phyloP scores from a whole-genome alignment of 345 rosid genomes.

The Kandelia obovata region DNA sequence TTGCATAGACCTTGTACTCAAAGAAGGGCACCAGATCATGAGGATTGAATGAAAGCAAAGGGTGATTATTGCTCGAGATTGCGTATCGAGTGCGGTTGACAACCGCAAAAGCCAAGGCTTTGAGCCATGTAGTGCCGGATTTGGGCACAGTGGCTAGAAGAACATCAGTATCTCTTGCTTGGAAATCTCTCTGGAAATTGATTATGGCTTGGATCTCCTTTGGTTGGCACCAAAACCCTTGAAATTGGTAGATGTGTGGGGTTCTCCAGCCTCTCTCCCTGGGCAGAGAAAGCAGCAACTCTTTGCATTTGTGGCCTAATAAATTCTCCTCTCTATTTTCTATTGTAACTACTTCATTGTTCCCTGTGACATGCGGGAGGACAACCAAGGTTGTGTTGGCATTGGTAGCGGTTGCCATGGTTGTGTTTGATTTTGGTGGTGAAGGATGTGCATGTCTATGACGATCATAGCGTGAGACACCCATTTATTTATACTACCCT shows the following conservation, averaged over 20 bases:
- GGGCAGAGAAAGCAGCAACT: conserved; percentile 53
- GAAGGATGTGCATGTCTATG: background rate
- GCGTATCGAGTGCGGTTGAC: conserved; percentile 18
- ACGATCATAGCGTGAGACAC: background rate
- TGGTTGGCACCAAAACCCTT: conserved; percentile 73
- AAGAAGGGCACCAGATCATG: conserved; percentile 42
- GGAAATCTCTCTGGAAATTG: conserved; percentile 35
- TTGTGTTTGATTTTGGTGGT: background rate
- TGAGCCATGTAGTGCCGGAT: conserved; percentile 47
- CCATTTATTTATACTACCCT: background rate
- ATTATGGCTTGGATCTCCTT: conserved; percentile 51
- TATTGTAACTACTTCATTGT: background rate
- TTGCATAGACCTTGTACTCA: conserved; percentile 22
- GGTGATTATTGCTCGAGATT: background rate
- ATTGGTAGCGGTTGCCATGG: background rate
- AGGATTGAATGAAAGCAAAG: conserved; percentile 32
- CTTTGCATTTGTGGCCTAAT: conserved; percentile 33
- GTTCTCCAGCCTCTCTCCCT: conserved; percentile 70
- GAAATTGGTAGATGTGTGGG: conserved; percentile 44
- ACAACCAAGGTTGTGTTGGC: background rate
- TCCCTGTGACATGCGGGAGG: background rate
- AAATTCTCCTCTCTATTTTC: background rate
- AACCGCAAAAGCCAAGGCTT: conserved; percentile 30
- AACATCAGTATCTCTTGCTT: conserved; percentile 26
- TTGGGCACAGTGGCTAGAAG: conserved; percentile 34